Base-by-base conservation (phyloP, 148 eudicot species). In the Linanthus parryae region DNA sequence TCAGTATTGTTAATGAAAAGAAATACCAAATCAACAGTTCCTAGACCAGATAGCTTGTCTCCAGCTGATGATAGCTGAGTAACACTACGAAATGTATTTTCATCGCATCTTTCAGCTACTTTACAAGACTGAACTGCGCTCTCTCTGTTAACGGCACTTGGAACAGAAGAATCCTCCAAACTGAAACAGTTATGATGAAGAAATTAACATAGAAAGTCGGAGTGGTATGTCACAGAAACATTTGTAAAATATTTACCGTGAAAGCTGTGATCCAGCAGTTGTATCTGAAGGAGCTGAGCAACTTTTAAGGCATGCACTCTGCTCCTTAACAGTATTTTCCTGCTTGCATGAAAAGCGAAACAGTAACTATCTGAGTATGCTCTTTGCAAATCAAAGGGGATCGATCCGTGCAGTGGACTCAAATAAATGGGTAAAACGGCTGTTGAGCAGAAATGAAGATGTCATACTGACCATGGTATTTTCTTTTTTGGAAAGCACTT, bases 11-110 rank as follows among this genome's bases (percentile, higher is more conserved):
- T 16, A 19, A 1, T 13, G 64, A 55, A 45, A 44, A 38, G 9
- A 31, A 26, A 17, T 84, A 92, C 99, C 94, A 92, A 72, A 60
- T 92, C 91, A 59, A 88, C 82, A 27, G 67, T 48, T 12, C 66
- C 68, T 48, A 47, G 57, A 52, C 69, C 72, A 42, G 70, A 28
- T 44, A 67, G 62, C 53, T 64, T 77, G 71, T 68, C 79, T 63
- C 76, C 61, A n/a, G 85, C 82, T 20, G 68, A 29, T 44, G 94
- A 79, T 49, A 92, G 74, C 61, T 92, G 88, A 6, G 75, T 67
- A 27, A 88, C 95, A 59, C 82, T 80, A 31, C 74, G 74, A 66
- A 92, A 88, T 9, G 45, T 80, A 61, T 55, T 76, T 36, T 57
- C 61, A 44, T 28, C 62, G 25, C 71, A 61, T 36, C 80, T 80